Conservation (phyloP, 495 filamentous ascomycete species). For the Penicillium alfredii region DNA sequence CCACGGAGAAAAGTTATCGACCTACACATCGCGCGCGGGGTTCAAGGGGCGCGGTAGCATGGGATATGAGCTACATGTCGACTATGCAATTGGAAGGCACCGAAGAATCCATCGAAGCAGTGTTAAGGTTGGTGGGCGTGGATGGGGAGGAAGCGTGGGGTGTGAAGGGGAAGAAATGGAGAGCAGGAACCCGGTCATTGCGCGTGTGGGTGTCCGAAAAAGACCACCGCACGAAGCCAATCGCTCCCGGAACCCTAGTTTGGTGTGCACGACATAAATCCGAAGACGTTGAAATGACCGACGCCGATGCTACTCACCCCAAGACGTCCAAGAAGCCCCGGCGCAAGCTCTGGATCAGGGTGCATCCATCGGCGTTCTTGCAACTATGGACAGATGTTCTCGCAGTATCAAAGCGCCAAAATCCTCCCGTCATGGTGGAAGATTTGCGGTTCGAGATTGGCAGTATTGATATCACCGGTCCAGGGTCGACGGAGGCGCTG, state of each 20-base stretch:
- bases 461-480: constrained; percentile 83
- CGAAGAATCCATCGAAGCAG: constrained; percentile 52
- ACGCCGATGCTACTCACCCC: constrained; percentile 18
- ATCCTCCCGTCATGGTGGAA: constrained; percentile 69
- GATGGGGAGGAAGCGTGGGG: constrained; percentile 54
- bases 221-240: constrained; percentile 46
- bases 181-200: constrained; percentile 62
- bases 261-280: constrained; percentile 46
- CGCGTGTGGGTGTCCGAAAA: constrained; percentile 59
- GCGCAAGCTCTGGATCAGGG: constrained; percentile 63
- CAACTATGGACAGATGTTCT: constrained; percentile 78
- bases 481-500: constrained; percentile 75
- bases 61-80: constrained; percentile 95
- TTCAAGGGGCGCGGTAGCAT: constrained; percentile 62
- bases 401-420: constrained; percentile 60
- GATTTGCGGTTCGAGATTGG: constrained; percentile 92
- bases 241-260: constrained; percentile 72
- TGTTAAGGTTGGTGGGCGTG: constrained; percentile 57
- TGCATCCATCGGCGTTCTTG: constrained; percentile 85
- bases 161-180: constrained; percentile 65
- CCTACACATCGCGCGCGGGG: constrained; percentile 78
- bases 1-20: constrained; percentile 83
- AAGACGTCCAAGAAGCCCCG: constrained; percentile 35
- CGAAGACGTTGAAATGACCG: constrained; percentile 33
- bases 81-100: constrained; percentile 74